These are phyloP conservation scores for Sugiyamaella lignohabitans DNA, from an alignment of 805 yeast genomes.

Conservation along the genomic window DNA sequence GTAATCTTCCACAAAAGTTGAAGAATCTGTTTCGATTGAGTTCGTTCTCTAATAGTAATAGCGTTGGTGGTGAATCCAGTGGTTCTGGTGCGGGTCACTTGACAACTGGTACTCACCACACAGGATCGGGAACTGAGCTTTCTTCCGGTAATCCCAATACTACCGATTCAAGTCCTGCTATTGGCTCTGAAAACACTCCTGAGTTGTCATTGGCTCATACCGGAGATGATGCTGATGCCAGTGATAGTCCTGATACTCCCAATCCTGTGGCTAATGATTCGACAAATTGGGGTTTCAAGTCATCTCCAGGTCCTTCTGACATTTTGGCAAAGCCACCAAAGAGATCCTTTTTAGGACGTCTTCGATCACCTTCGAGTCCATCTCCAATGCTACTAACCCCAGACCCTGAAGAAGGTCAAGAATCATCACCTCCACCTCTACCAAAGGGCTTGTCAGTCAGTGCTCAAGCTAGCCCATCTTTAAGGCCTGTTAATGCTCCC, in stretches of 20 bases:
- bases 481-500: neutral
- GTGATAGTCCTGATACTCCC: neutral
- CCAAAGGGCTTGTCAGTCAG: conserved; percentile 25
- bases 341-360: conserved; percentile 16
- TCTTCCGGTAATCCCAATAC: neutral
- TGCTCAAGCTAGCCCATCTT: conserved; percentile 19
- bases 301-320: neutral
- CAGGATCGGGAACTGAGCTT: neutral
- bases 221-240: neutral
- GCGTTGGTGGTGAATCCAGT: conserved; percentile 4
- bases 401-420: neutral
- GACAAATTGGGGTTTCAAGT: neutral
- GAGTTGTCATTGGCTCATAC: neutral
- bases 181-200: too few relatives aligned
- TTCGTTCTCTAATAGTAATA: conserved; percentile 11
- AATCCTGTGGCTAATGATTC: neutral
- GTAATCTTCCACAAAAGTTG: conserved; percentile 25
- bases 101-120: conserved; percentile 6
- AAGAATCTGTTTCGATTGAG: conserved; percentile 29
- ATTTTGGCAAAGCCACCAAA: conserved; percentile 3
- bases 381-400: conserved; percentile 11
- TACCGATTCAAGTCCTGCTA: neutral
- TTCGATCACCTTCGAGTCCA: conserved; percentile 21
- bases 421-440: conserved; percentile 6
- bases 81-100: neutral